Evolutionary conservation across 78 protist species (phyloP).

Genomic region (Dictyostelium discoideum): DNA sequence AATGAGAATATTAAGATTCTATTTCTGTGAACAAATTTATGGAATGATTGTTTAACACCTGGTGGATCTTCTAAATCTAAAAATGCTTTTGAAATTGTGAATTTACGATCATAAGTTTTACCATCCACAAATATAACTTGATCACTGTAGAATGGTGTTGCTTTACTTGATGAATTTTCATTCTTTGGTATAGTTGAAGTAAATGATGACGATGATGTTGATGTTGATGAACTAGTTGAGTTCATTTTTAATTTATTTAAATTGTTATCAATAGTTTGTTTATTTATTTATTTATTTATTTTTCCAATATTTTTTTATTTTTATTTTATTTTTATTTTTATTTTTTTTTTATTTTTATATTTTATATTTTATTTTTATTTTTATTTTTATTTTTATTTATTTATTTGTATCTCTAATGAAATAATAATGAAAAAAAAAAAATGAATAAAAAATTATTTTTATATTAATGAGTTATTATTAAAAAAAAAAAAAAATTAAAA

Average conservation of each 20-base stretch:
- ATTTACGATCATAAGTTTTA: constrained; percentile 17
- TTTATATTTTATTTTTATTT: too few species aligned
- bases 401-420: too few species aligned
- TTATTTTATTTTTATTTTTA: too few species aligned
- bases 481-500: too few species aligned
- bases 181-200: not conserved
- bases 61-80: constrained; percentile 38
- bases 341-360: too few species aligned
- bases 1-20: constrained; percentile 44
- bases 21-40: constrained; percentile 50
- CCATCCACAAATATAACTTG: not conserved
- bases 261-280: too few species aligned
- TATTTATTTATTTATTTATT: too few species aligned
- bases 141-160: not conserved
- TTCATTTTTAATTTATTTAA: too few species aligned
- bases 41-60: not conserved
- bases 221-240: not conserved
- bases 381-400: too few species aligned
- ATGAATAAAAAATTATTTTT: not conserved
- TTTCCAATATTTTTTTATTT: too few species aligned
- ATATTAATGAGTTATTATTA: too few species aligned
- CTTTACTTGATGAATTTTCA: not conserved
- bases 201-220: not conserved
- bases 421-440: too few species aligned
- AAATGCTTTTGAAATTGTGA: constrained; percentile 44